Conservation (phyloP, 345 rosid genomes). For the Brassica carinata region DNA sequence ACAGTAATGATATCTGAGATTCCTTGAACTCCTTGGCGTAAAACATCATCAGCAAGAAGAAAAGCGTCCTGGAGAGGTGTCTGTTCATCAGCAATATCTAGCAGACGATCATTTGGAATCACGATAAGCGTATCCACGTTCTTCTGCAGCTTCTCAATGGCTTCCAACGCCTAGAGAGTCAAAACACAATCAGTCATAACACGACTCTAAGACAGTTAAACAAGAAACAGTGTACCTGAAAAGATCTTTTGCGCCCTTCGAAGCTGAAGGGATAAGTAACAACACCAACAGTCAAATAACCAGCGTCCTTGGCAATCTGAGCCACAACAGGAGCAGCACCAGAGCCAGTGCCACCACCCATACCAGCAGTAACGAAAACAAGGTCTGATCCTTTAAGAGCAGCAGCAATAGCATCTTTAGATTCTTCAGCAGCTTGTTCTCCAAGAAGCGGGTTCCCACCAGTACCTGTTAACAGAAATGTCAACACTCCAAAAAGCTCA, state of each 20-base stretch:
- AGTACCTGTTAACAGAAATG: slow-evolving; percentile 55
- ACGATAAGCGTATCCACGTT: slow-evolving; percentile 96
- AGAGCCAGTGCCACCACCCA: slow-evolving; percentile 99
- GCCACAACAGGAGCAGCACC: slow-evolving; percentile 99
- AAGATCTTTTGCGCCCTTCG: slow-evolving; percentile 93
- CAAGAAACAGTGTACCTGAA: slow-evolving; percentile 55
- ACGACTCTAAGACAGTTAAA: neutral
- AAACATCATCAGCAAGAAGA: slow-evolving; percentile 96
- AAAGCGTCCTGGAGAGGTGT: slow-evolving; percentile 97
- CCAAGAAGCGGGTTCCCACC: slow-evolving; percentile 96
- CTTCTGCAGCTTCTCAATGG: slow-evolving; percentile 91
- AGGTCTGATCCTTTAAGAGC: slow-evolving; percentile 98
- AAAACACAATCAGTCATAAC: neutral
- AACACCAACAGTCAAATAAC: slow-evolving; percentile 96
- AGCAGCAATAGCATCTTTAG: slow-evolving; percentile 82
- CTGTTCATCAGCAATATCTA: slow-evolving; percentile 98
- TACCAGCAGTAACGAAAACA: slow-evolving; percentile 96
- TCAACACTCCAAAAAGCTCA: neutral
- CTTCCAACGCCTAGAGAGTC: slow-evolving; percentile 78
- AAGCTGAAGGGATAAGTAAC: slow-evolving; percentile 98
- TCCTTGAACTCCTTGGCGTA: slow-evolving; percentile 99
- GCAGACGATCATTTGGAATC: slow-evolving; percentile 95
- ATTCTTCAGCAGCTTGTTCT: slow-evolving; percentile 98
- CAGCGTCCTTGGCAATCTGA: slow-evolving; percentile 86
- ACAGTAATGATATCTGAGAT: slow-evolving; percentile 96